Base-by-base conservation (phyloP, 2,329 filamentous ascomycete species). In the Chrysoporthe puriensis region DNA sequence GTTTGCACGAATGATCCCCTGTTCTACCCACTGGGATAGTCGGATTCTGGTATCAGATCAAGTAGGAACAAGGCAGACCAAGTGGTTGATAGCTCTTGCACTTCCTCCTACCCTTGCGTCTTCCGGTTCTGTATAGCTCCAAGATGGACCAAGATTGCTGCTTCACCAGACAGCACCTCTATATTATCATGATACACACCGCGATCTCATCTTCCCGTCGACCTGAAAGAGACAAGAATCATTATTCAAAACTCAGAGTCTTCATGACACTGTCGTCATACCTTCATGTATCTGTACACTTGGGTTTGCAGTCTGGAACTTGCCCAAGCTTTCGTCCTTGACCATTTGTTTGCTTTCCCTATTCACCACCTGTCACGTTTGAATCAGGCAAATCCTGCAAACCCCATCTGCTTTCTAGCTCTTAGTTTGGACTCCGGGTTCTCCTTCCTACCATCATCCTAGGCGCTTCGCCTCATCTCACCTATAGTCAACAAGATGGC, bases 401-500 rank as follows among this genome's bases (percentile, higher is more conserved):
- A n/a, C 2, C 11, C 21, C 26, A 16, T 32, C 50, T 16, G 4
- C 32, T 21, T 14, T 63, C 11, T 13, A 18, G 16, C 11, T 40
- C 52, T 57, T 52, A 42, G 18, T 52, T 65, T 58, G 36, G 14
- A 32, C 26, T 26, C n/a, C 18, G 26, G 26, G 26, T 5, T 16
- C 8, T 1, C 6, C 14, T 50, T 40, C 6, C 54, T 11, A 60
- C 36, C 14, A 52, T n/a, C 56, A 26, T 43, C 48, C 26, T 2
- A 32, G 21, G n/a, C 11, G 11, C 48, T 60, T n/a, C n/a, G 42
- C 26, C 14, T 40, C 9, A 3, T n/a, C 21, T 32, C 52, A 42
- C 36, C 56, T n/a, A 9, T 16, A 64, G 54, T 50, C 50, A 21
- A 11, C 62, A 63, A 59, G n/a, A 69, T 69, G 68, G 58, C 52